Conservation (phyloP, 169 alveolate species). For the Eimeria necatrix region DNA sequence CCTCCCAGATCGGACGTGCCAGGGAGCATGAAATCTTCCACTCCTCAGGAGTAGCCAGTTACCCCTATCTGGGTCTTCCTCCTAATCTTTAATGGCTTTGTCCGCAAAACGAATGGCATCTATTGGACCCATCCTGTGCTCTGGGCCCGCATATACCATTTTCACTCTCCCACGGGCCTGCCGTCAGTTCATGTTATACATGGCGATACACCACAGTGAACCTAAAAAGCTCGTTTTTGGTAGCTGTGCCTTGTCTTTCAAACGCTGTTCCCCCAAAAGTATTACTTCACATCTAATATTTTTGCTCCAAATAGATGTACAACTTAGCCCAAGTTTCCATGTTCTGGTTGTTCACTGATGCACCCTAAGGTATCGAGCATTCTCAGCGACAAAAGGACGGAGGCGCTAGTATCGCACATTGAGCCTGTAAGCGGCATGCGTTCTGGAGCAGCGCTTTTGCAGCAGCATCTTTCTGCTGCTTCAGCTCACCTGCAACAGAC, state of each 20-base stretch:
- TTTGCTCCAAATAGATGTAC: not conserved
- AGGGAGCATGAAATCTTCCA: not conserved
- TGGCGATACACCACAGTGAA: too few relatives aligned
- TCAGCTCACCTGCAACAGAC: constrained; percentile 53
- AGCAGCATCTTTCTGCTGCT: constrained; percentile 71
- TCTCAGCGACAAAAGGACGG: constrained; percentile 68
- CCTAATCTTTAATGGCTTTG: too few relatives aligned
- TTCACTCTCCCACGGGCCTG: not conserved
- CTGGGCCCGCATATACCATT: not conserved
- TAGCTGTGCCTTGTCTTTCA: not conserved
- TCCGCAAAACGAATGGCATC: too few relatives aligned
- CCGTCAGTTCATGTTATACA: not conserved
- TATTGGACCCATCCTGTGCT: too few relatives aligned
- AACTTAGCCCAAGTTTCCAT: not conserved
- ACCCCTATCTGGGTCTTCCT: too few relatives aligned
- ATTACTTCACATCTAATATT: not conserved
- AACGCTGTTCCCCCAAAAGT: not conserved
- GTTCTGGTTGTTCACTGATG: not conserved
- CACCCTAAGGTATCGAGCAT: constrained; percentile 47
- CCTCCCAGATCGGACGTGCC: not conserved
- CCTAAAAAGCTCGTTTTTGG: not conserved
- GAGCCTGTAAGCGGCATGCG: constrained; percentile 75
- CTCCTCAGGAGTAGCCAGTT: too few relatives aligned
- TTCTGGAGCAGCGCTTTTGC: constrained; percentile 71
- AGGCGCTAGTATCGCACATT: constrained; percentile 61